These are phyloP conservation scores for Olyra latifolia DNA, from an alignment of 176 grass and related monocot genomes.

Conservation along the genomic window DNA sequence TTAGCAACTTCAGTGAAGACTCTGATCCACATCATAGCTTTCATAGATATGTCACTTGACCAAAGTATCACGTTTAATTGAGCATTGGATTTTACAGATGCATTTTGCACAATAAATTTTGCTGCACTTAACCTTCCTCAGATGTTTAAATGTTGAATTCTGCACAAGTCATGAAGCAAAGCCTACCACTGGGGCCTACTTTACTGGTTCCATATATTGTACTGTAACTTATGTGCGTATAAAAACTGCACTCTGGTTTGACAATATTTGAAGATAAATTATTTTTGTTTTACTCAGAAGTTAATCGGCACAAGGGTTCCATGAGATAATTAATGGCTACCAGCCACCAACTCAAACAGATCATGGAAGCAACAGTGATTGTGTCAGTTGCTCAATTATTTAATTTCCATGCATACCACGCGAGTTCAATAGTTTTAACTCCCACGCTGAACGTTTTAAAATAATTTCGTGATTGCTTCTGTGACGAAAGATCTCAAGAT, in stretches of 20 bases:
- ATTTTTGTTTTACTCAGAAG: background rate
- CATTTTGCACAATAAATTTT: background rate
- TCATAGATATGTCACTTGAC: background rate
- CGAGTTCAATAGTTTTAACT: slow-evolving; percentile 10
- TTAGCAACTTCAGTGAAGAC: background rate
- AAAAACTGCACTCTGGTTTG: background rate
- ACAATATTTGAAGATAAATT: background rate
- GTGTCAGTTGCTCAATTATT: background rate
- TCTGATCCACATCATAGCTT: background rate
- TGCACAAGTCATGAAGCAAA: background rate
- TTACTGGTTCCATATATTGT: background rate
- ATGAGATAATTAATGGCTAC: background rate
- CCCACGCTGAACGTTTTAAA: background rate
- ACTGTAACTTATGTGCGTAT: background rate
- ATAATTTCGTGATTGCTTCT: slow-evolving; percentile 19
- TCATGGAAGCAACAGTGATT: background rate
- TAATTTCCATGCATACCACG: slow-evolving; percentile 8
- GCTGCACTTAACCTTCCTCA: background rate
- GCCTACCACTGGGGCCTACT: background rate
- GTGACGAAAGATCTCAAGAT: slow-evolving; percentile 15
- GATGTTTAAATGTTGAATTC: background rate
- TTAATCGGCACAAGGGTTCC: background rate
- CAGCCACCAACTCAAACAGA: slow-evolving; percentile 7
- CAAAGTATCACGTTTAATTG: background rate
- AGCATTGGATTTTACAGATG: background rate